A percentile compares a stretch with the other conserved stretches of the same genome.
Evolutionary conservation across 352 stramenopile genomes (phyloP).

Genomic region (Poterioochromonas sp.): DNA sequence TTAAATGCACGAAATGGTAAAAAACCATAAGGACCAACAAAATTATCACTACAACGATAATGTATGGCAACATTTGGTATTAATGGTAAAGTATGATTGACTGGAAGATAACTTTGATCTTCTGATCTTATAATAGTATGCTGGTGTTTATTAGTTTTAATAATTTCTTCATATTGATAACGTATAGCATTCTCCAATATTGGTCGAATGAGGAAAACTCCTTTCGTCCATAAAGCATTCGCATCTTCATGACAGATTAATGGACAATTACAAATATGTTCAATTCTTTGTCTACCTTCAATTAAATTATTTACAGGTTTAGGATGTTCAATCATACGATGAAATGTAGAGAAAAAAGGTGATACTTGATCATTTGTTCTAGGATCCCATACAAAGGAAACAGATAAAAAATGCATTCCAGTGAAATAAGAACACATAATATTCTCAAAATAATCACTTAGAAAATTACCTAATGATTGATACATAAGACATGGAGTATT

Average conservation of each 20-base stretch:
- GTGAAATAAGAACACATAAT: background rate
- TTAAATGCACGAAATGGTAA: conserved; percentile 16
- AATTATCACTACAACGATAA: conserved; percentile 24
- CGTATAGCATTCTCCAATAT: background rate
- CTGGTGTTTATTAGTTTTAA: background rate
- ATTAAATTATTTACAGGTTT: background rate
- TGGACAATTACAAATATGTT: background rate
- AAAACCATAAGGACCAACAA: conserved; percentile 12
- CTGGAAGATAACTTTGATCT: background rate
- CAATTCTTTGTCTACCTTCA: background rate
- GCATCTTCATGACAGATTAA: background rate
- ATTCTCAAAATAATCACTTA: background rate
- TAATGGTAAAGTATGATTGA: background rate
- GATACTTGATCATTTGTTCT: background rate
- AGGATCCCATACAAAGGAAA: background rate
- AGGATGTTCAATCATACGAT: background rate
- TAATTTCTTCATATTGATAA: background rate
- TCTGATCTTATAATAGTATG: background rate
- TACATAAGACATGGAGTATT: background rate
- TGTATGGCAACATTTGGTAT: conserved; percentile 6
- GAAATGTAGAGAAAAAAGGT: background rate
- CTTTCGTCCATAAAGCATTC: background rate
- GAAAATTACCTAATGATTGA: background rate
- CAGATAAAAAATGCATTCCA: background rate
- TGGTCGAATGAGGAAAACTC: background rate